Evolutionary conservation across 768 basidiomycete species (phyloP), one percentile per base, ranked within the genome.

Genomic region (Mycena albidolilacea): DNA sequence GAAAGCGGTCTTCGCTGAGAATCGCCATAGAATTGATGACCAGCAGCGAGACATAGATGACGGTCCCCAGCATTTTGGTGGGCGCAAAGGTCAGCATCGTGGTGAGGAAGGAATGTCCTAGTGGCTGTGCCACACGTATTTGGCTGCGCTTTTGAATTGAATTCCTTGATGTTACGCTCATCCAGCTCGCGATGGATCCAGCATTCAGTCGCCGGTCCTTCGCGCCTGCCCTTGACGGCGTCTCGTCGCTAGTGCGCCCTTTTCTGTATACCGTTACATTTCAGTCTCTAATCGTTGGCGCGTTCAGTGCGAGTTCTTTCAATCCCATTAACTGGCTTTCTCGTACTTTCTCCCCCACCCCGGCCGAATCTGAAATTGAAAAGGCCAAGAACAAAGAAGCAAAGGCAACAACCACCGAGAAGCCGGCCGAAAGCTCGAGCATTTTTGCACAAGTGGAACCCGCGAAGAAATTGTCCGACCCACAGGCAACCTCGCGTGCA

Each of bases 1-100:
- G 91, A 83, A 99, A 99, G 8, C 97, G 90, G 78, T 99, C 97
- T 83, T 99, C 97, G 78, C 92, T 97, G 73, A 99, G 87, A 70
- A 99, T 92, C 9, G 97, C 97, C 81, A 99, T 91, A 57, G 97
- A 95, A 82, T 99, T 99, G 77, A 97, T 90, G 80, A 98, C 86
- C 54, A 99, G 90, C 30, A 99, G 87, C 35, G 91, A 85, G 68
- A 96, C 93, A 85, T 98, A 96, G 77, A 98, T 84, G 75, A 98
- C 89, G 17, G 89, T 89, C 50, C 94, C 94, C 57, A 95, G 83
- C 70, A 87, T 76, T 80, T 62, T 65, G 17, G 63, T 75, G 9
- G 72, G 68, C 23, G 71, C 74, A 76, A 72, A 72, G 62, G 75
- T 58, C 48, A 67, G 64, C 71, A 77, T 74, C 68, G 69, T 71